Conservation (phyloP, 2,329 filamentous ascomycete genomes). For the Talaromyces funiculosus region DNA sequence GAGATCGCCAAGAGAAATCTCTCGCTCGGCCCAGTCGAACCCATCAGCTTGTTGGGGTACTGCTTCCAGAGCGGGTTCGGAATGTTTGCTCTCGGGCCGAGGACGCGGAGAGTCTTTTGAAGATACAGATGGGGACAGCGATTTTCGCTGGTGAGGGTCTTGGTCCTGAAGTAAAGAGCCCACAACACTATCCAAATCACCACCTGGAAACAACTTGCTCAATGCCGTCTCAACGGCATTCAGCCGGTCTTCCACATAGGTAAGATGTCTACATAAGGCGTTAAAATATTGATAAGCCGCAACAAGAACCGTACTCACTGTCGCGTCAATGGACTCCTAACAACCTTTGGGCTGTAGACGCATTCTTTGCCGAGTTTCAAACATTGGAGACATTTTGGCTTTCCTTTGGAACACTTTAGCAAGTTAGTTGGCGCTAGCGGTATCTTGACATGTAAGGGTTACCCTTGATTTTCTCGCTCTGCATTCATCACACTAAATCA, state of each 20-base stretch:
- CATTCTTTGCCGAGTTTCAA: slow-evolving; percentile 37
- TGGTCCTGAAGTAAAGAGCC: slow-evolving; percentile 34
- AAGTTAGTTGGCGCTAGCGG: not conserved
- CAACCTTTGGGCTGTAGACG: slow-evolving; percentile 39
- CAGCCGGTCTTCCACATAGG: slow-evolving; percentile 37
- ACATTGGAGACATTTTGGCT: slow-evolving; percentile 35
- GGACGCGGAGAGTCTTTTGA: slow-evolving; percentile 34
- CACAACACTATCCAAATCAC: slow-evolving; percentile 36
- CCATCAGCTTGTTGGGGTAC: slow-evolving; percentile 40
- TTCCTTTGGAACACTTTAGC: slow-evolving; percentile 38
- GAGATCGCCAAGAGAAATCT: slow-evolving; percentile 33
- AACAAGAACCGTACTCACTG: slow-evolving; percentile 27
- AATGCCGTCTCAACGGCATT: slow-evolving; percentile 35
- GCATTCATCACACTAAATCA: slow-evolving; percentile 36
- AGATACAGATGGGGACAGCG: slow-evolving; percentile 32
- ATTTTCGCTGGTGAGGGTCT: slow-evolving; percentile 25
- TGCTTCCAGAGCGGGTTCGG: slow-evolving; percentile 40
- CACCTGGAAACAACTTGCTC: slow-evolving; percentile 34
- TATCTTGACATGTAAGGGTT: slow-evolving; percentile 4
- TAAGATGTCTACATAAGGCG: slow-evolving; percentile 28
- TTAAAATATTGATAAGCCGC: not conserved
- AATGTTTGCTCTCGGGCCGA: slow-evolving; percentile 29
- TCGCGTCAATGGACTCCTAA: slow-evolving; percentile 37
- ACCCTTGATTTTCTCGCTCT: slow-evolving; percentile 37
- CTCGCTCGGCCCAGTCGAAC: slow-evolving; percentile 48